Base-by-base conservation (phyloP, 129 eudicot genomes). In the Apium graveolens region DNA sequence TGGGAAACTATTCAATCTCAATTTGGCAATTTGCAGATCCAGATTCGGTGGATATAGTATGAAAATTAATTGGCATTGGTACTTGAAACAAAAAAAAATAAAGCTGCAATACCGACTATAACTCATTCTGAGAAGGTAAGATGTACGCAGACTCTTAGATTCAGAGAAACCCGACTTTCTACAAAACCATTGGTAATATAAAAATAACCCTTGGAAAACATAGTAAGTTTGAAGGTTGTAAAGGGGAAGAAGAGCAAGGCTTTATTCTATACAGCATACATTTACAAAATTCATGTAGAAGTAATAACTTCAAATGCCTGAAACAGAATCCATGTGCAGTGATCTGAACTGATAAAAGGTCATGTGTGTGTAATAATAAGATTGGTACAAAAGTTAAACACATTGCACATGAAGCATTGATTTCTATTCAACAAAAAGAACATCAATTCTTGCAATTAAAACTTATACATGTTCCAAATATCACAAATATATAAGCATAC, bases 11-110 rank as follows among this genome's bases (percentile, higher is more conserved):
- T 66, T 65, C 39, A 66, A 66, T 66, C 8, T 66, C 39, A 31
- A 31, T 32, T 66, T 66, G 72, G 34, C 39, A 31, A 31, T 32
- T 66, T 66, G 72, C 72, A 66, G 72, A 66, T 66, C 72, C 72
- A 66, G 72, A 66, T 66, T 65, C 14, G 16, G 24, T 0, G 34
- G 70, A 32, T 31, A 11, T 14, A 31, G 10, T 3, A 31, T 13
- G 21, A 27, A 32, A 29, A 66, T 24, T 66, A 13, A 39, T 65
- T 31, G 35, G 70, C 70, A 65, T 65, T 11, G 70, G 70, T 66
- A 32, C 29, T 3, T n/a, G 34, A n/a, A 21, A 60, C 68, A n/a
- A 0, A n/a, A 49, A n/a, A 60, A 7, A 57, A 0, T 2, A 24
- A 45, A 45, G 5, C 5, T 11, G 48, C 4, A 11, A 49, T n/a